Evolutionary conservation across 345 rosid genomes (phyloP).

Genomic region (Eucalyptus tenuipes): DNA sequence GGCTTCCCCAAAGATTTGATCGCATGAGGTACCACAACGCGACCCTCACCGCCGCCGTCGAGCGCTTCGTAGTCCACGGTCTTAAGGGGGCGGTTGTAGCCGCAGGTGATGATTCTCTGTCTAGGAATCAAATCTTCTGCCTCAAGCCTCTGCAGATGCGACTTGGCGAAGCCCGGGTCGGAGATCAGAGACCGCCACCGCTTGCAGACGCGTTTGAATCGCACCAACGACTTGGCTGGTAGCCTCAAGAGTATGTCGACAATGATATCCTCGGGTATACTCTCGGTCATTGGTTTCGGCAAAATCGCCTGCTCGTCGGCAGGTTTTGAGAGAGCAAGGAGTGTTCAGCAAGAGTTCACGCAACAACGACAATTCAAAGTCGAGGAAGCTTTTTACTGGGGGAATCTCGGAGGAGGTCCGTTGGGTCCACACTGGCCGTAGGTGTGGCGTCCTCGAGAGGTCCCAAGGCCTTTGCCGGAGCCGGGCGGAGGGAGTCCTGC

Average conservation of each 20-base stretch:
- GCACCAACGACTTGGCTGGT: neutral
- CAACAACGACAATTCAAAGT: too few species aligned
- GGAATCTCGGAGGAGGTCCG: too few species aligned
- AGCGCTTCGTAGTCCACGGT: too few species aligned
- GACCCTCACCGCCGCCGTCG: too few species aligned
- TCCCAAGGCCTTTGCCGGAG: neutral
- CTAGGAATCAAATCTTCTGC: neutral
- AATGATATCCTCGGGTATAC: neutral
- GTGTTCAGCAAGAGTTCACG: neutral
- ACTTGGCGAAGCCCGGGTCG: neutral
- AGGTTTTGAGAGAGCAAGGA: neutral
- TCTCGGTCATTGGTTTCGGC: neutral
- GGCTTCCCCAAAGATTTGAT: too few species aligned
- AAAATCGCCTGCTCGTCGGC: neutral
- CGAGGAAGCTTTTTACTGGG: too few species aligned
- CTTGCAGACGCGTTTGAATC: slow-evolving; percentile 1
- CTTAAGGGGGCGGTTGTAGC: too few species aligned
- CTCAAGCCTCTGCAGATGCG: neutral
- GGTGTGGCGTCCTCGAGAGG: neutral
- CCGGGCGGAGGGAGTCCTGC: neutral
- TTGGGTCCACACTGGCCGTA: neutral
- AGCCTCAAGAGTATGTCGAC: neutral
- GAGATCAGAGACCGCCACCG: neutral
- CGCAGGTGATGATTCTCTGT: neutral
- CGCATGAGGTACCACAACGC: too few species aligned